Percentiles rank a stretch among this genome's conserved stretches.
Conservation (phyloP, 176 grass and related monocot species). For the Stipa capillata region DNA sequence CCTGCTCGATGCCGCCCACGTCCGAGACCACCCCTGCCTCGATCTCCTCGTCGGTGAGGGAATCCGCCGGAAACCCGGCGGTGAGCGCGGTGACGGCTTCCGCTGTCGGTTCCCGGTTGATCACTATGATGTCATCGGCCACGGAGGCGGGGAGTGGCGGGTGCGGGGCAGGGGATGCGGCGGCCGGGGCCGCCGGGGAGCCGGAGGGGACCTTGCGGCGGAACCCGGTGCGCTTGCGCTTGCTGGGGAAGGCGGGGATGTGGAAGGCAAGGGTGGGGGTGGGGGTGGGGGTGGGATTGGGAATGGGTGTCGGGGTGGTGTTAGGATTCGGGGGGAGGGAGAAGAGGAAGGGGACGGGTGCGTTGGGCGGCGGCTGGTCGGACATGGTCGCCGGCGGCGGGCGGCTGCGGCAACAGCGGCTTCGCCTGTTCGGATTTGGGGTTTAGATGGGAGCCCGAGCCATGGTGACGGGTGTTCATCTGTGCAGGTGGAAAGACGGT, state of each 20-base stretch:
- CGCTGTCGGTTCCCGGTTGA: slow-evolving; percentile 85
- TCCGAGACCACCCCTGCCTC: slow-evolving; percentile 87
- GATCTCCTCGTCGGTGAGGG: slow-evolving; percentile 98
- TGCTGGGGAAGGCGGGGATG: slow-evolving; percentile 42
- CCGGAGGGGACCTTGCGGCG: slow-evolving; percentile 67
- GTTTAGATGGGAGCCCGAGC: slow-evolving; percentile 2
- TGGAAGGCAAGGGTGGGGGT: slow-evolving; percentile 23
- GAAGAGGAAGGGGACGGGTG: slow-evolving; percentile 20
- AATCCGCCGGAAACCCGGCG: slow-evolving; percentile 81
- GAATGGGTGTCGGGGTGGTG: slow-evolving; percentile 1
- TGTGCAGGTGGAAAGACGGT: not conserved
- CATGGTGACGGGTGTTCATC: not conserved
- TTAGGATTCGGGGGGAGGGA: slow-evolving; percentile 32
- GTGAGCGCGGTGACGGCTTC: slow-evolving; percentile 90
- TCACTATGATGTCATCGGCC: slow-evolving; percentile 94
- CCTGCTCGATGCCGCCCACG: slow-evolving; percentile 95
- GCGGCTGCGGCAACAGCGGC: not conserved
- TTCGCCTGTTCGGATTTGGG: slow-evolving; percentile 12
- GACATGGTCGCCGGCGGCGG: slow-evolving; percentile 36
- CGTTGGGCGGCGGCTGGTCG: slow-evolving; percentile 36
- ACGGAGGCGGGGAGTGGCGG: slow-evolving; percentile 8
- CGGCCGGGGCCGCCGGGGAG: not conserved
- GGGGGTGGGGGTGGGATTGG: not conserved
- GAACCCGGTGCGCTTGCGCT: slow-evolving; percentile 94
- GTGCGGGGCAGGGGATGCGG: not conserved